Conservation (phyloP, 768 basidiomycete genomes). For the Rhodotorula kratochvilovae region DNA sequence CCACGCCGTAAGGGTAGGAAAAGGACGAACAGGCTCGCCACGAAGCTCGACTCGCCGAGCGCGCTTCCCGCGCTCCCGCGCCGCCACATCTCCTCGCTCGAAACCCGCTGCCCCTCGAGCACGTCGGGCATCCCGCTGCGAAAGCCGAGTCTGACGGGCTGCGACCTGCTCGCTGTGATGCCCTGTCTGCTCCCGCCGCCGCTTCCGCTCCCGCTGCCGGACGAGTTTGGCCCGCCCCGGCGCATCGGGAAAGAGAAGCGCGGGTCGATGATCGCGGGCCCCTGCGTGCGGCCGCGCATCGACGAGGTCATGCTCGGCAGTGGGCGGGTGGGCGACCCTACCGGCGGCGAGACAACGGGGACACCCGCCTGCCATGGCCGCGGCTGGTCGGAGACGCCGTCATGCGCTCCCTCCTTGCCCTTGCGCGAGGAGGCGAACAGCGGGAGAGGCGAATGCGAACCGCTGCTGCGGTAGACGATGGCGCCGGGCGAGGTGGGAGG, state of each 20-base stretch:
- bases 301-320: background rate
- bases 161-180: background rate
- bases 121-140: background rate
- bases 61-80: background rate
- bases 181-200: background rate
- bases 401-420: background rate
- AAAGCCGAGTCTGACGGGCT: background rate
- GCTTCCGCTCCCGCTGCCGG: background rate
- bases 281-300: background rate
- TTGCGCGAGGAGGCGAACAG: background rate
- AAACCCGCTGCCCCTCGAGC: background rate
- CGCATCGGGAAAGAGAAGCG: constrained; percentile 21
- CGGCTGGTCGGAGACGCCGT: no score
- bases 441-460: no score
- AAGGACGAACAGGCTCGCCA: constrained; percentile 11
- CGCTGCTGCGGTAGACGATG: constrained; percentile 3
- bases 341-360: background rate
- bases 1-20: no score
- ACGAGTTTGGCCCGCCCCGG: background rate
- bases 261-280: constrained; percentile 7
- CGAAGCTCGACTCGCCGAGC: background rate
- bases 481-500: background rate
- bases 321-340: no score
- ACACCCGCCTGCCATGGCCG: background rate
- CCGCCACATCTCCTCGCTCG: background rate